Evolutionary conservation across 345 rosid genomes (phyloP).

Genomic region (Eucalyptus erythrocorys): DNA sequence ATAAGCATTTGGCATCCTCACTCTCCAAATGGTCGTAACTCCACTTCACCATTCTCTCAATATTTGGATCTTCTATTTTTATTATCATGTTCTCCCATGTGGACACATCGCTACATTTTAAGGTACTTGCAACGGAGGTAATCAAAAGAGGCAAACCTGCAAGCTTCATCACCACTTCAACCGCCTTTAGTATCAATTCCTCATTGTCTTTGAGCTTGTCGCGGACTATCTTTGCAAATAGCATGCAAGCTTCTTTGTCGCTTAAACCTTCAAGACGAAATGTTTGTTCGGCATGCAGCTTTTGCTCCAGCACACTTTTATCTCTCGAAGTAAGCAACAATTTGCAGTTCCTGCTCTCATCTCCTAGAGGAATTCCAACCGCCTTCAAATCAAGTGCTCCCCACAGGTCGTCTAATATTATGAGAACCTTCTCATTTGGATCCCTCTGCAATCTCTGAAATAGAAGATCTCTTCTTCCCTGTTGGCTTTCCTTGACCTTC

Average conservation of each 20-base stretch:
- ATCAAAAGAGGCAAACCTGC: neutral
- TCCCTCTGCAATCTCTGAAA: accelerated
- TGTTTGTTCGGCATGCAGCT: neutral
- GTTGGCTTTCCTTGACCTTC: accelerated
- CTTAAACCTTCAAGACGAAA: neutral
- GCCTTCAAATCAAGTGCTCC: accelerated
- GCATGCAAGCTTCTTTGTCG: accelerated
- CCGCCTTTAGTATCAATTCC: accelerated
- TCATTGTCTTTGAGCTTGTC: no score
- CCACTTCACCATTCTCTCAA: neutral
- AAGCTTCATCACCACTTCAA: neutral
- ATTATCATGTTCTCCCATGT: accelerated
- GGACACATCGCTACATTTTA: neutral
- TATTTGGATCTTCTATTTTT: neutral
- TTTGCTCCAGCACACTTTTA: neutral
- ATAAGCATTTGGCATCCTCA: neutral
- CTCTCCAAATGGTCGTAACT: neutral
- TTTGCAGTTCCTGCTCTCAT: accelerated
- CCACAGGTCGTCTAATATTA: no score
- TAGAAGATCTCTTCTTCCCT: no score
- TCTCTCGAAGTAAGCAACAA: accelerated
- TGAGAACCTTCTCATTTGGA: neutral
- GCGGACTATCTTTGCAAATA: neutral
- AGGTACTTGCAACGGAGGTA: accelerated
- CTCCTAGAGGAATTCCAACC: no score